phyloP scores from a whole-genome alignment of 108 stramenopile species.

The Cyclotella choctawhatcheeana region DNA sequence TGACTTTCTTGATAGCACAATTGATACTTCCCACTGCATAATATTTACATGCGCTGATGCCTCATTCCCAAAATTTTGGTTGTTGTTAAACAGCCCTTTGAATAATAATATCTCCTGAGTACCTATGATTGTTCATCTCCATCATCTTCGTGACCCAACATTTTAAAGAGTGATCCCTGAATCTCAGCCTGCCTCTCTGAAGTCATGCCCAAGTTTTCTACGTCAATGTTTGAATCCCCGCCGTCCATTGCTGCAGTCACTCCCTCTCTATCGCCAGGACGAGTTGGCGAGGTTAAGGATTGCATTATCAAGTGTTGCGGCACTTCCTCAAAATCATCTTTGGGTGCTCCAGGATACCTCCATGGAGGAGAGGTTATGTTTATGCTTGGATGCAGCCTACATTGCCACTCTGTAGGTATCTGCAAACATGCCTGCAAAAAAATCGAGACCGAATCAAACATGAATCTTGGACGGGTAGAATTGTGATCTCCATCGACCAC shows the following conservation, averaged over 20 bases:
- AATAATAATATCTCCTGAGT: too few relatives aligned
- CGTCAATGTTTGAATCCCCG: constrained; percentile 46
- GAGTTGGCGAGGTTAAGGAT: too few relatives aligned
- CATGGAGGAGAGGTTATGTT: constrained; percentile 87
- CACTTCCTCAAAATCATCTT: constrained; percentile 34
- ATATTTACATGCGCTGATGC: too few relatives aligned
- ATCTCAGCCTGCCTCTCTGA: constrained; percentile 84
- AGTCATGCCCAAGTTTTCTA: constrained; percentile 87
- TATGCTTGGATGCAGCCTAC: constrained; percentile 80
- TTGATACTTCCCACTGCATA: too few relatives aligned
- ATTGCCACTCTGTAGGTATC: constrained; percentile 79
- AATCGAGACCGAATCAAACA: constrained; percentile 95
- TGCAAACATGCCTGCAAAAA: constrained; percentile 91
- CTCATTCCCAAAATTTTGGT: too few relatives aligned
- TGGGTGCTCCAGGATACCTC: constrained; percentile 59
- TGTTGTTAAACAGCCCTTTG: too few relatives aligned
- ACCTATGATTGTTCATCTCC: too few relatives aligned
- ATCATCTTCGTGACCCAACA: constrained; percentile 82
- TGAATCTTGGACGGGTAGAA: constrained; percentile 91
- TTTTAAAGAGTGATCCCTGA: constrained; percentile 86
- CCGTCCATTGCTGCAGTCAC: constrained; percentile 12
- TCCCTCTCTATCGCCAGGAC: too few relatives aligned
- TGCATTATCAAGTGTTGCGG: too few relatives aligned
- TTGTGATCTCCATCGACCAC: constrained; percentile 98
- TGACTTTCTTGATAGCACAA: too few relatives aligned